phyloP scores from a whole-genome alignment of 2,329 filamentous ascomycete genomes.

The Xylariaceae sp. region DNA sequence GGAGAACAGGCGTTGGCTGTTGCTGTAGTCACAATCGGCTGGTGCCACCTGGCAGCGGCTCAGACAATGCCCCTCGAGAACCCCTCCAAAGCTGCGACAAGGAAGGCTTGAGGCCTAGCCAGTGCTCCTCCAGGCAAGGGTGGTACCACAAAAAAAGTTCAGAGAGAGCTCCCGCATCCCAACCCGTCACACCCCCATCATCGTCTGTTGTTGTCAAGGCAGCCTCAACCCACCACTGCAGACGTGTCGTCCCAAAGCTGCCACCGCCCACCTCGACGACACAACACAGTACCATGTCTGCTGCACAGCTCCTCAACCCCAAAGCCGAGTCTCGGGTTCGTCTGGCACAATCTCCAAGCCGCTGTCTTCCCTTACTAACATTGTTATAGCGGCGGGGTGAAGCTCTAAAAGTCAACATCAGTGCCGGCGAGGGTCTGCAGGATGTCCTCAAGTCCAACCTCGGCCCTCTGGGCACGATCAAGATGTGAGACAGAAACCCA shows the following conservation, averaged over 20 bases:
- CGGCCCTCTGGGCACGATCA: slow-evolving; percentile 89
- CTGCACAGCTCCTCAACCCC: slow-evolving; percentile 95
- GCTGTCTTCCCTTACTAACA: slow-evolving; percentile 32
- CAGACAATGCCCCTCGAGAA: too few species aligned
- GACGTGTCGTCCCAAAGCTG: neutral
- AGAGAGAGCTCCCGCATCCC: slow-evolving; percentile 15
- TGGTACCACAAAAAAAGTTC: slow-evolving; percentile 21
- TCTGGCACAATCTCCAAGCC: neutral
- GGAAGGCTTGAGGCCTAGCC: too few species aligned
- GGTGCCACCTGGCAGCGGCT: too few species aligned
- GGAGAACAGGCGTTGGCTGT: too few species aligned
- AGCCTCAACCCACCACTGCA: neutral
- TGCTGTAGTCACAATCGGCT: too few species aligned
- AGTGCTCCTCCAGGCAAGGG: neutral
- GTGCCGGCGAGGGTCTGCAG: slow-evolving; percentile 85
- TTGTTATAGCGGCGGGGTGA: slow-evolving; percentile 80
- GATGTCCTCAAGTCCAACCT: slow-evolving; percentile 96
- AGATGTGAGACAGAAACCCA: slow-evolving; percentile 64
- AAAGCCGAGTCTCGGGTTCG: slow-evolving; percentile 93
- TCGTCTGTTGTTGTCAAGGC: neutral
- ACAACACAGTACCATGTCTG: slow-evolving; percentile 66
- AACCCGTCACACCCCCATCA: slow-evolving; percentile 9
- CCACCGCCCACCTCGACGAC: too few species aligned
- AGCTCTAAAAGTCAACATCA: slow-evolving; percentile 96
- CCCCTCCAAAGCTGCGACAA: neutral